Percentiles rank a stretch among this genome's conserved stretches.
Evolutionary conservation across 75 land plant species (phyloP).

Genomic region (Sequoiadendron giganteum): DNA sequence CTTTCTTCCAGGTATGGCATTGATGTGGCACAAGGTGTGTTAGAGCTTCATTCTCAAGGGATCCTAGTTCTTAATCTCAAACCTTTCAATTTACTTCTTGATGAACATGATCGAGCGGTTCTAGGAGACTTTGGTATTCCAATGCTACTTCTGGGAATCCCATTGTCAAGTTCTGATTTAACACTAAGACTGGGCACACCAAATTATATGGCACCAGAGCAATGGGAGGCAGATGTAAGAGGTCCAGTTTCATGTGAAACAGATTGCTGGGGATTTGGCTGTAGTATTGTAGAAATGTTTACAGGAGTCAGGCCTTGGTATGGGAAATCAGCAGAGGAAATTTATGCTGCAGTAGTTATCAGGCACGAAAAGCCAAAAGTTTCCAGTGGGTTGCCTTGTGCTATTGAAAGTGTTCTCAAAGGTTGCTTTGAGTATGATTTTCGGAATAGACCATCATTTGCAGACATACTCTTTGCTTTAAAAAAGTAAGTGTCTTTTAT

Average conservation of each 20-base stretch:
- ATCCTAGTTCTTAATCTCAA: conserved; percentile 86
- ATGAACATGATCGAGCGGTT: conserved; percentile 68
- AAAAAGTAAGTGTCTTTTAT: conserved; percentile 46
- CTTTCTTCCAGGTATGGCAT: conserved; percentile 64
- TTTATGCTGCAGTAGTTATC: conserved; percentile 68
- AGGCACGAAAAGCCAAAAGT: conserved; percentile 78
- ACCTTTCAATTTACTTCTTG: conserved; percentile 85
- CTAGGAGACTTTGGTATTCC: conserved; percentile 92
- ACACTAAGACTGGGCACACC: conserved; percentile 81
- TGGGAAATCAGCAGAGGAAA: conserved; percentile 66
- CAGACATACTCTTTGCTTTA: conserved; percentile 69
- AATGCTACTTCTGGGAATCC: conserved; percentile 49
- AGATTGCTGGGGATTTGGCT: conserved; percentile 96
- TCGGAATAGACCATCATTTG: conserved; percentile 75
- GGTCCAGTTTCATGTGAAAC: conserved; percentile 90
- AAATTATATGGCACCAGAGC: conserved; percentile 99
- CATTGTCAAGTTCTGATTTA: conserved; percentile 47
- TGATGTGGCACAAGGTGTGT: conserved; percentile 68
- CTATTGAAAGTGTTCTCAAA: conserved; percentile 56
- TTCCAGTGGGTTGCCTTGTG: conserved; percentile 81
- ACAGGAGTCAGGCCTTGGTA: conserved; percentile 78
- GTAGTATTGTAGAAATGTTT: conserved; percentile 90
- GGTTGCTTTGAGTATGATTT: conserved; percentile 94
- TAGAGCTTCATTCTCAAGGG: conserved; percentile 80
- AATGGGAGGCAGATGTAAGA: conserved; percentile 84